Evolutionary conservation across 192 early-diverging fungal genomes (phyloP), one percentile per base, ranked within the genome.

Genomic region (Umbelopsis isabellina): DNA sequence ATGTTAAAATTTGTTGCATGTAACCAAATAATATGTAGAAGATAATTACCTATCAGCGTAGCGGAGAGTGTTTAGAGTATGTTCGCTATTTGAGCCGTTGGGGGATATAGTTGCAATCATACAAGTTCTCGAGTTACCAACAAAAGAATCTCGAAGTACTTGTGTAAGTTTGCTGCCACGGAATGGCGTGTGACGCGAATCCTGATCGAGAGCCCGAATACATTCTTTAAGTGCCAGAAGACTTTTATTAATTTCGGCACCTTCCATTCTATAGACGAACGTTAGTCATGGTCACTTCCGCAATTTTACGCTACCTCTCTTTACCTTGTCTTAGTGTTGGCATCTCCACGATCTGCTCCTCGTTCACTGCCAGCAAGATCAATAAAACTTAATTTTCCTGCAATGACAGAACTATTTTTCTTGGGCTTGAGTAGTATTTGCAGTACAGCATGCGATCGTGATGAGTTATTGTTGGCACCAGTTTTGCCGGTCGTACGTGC

Each of bases 21-120:
- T 11, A 4, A 37, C 15, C 16, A 11, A 55, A 44, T 41, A 22
- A 23, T 13, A 46, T 27, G 18, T 3, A 27, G 0, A n/a, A 20
- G 2, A 4, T 49, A 6, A 51, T 46, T 84, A 84, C 86, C 96
- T 87, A 74, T 98, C 97, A 15, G 98, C 95, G 75, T 99, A 99
- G 33, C 97, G 89, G 48, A 99, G 82, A 1, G 98, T 99, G 72
- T 99, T 99, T 21, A 99, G 81, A 0, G 95, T 94, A 75, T 99
- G 95, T 68, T 99, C 98, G 71, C 89, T 92, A 81, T 97, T 99
- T 20, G 90, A 84, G n/a, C 91, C 90, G 47, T 95, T 95, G 18
- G 98, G 97, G 22, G 97, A 97, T 44, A 99, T 91, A 6, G 95
- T 99, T 2, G 98, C 98, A 71, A 99, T 91, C 98, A 99, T 99